Percentiles rank a stretch among this genome's conserved stretches.
phyloP scores from a whole-genome alignment of 2,329 filamentous ascomycete species.

The Tolypocladium ophioglossoides region DNA sequence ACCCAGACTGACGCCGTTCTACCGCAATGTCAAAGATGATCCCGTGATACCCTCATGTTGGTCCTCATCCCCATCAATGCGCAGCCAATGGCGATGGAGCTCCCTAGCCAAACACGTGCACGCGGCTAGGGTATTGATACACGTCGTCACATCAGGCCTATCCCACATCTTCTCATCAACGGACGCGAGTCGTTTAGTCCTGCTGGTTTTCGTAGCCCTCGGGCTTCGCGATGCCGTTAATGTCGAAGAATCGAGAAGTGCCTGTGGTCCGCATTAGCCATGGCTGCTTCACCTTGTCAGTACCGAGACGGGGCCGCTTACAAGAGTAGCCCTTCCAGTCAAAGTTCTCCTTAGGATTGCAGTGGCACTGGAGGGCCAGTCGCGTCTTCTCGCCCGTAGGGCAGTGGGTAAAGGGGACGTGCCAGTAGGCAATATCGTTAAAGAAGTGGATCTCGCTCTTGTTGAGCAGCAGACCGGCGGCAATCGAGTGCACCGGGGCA shows the following conservation, averaged over 20 bases:
- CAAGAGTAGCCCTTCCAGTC: constrained; percentile 99
- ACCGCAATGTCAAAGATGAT: constrained; percentile 10
- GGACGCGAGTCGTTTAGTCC: constrained; percentile 24
- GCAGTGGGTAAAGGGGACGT: constrained; percentile 96
- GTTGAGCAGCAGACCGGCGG: constrained; percentile 72
- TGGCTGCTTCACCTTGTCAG: background rate
- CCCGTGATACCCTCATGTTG: background rate
- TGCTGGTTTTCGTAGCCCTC: constrained; percentile 70
- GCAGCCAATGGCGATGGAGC: background rate
- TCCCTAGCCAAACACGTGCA: background rate
- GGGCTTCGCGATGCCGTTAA: constrained; percentile 73
- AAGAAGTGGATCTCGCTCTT: constrained; percentile 98
- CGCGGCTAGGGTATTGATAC: background rate
- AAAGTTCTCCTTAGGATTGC: constrained; percentile 94
- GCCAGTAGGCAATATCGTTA: constrained; percentile 97
- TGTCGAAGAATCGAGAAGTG: constrained; percentile 75
- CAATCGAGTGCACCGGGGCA: constrained; percentile 96
- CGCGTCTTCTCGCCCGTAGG: constrained; percentile 81
- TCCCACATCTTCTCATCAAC: background rate
- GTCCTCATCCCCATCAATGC: background rate
- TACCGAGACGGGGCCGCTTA: constrained; percentile 34
- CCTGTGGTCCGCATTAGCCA: constrained; percentile 12
- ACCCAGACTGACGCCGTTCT: constrained; percentile 13
- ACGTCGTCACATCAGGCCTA: background rate
- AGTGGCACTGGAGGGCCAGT: constrained; percentile 81